Evolutionary conservation across 257 asterid genomes (phyloP), one percentile per base, ranked within the genome.

Genomic region (Hygrophila difformis): DNA sequence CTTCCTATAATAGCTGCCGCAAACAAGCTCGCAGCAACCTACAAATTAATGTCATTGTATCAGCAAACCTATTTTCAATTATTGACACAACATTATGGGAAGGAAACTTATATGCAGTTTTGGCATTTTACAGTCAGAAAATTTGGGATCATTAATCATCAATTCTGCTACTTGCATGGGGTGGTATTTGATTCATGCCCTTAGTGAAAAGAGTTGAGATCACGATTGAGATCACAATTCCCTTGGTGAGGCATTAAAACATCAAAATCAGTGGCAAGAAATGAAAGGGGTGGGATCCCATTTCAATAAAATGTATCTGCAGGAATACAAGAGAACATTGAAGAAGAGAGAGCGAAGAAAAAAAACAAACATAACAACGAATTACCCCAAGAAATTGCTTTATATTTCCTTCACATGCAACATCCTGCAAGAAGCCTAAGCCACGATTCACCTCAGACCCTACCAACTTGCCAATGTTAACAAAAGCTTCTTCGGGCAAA

Each of bases 1-100:
- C 86, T 79, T 69, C 94, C 95, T 36, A 85, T 71, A 19, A 89
- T 61, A 53, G 96, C 88, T 62, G 80, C 86, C 44, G 66, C 71
- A 65, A 55, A 75, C 74, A 89, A 75, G 70, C 84, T 50, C 44
- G 59, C 72, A 33, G 69, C 51, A 57, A 70, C 93, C 98, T 85
- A 69, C 46, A 67, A n/a, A 53, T 39, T 47, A 60, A 76, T 68
- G 10, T 39, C 44, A 60, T 73, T 68, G 10, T 33, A 33, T 33
- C 37, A 33, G 10, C 37, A 33, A 33, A 33, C 12, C 37, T 33
- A 4, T 33, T 9, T 2, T 33, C 10, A 0, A 5, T 2, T 2
- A 33, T 5, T 9, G 10, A 2, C 37, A 9, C 37, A 5, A 33
- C 8, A 12, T 5, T 12, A 33, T 4, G 37, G 12, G 8, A 26